Base-by-base conservation (phyloP, 2,329 filamentous ascomycete species). In the Penicillium olsonii region DNA sequence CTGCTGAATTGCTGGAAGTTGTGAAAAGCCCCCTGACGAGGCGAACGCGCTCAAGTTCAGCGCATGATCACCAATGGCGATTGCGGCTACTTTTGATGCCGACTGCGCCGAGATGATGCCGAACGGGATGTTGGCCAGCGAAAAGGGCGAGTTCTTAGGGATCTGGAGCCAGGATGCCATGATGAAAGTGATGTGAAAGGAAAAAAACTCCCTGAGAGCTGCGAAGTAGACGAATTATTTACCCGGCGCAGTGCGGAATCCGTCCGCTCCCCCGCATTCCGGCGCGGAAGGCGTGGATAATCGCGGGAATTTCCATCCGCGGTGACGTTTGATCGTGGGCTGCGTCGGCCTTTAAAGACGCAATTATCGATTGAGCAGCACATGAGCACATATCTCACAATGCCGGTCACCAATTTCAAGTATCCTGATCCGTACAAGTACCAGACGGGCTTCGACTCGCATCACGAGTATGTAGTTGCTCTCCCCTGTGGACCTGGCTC, bases 111-210 rank as follows among this genome's bases (percentile, higher is more conserved):
- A 87, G 65, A 94, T 88, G 74, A 94, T 84, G 62, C 89, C 89
- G 64, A 92, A 92, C 1, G 89, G 89, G 45, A 94, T 86, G 66
- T 94, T 94, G 63, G 85, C 83, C 43, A 92, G 74, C 8, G 88
- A 89, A 71, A 91, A 91, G 62, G 84, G 83, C 48, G 81, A 85
- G 48, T 76, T 74, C 44, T 75, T 73, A 39, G 83, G 80, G 51
- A 87, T 83, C 42, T 70, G 69, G 47, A 87, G 74, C 83, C 83
- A 86, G 45, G 81, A 84, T 59, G 70, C 62, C 66, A 74, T 72
- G 33, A 45, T 65, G 42, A 58, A 57, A 31, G 12, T 64, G 64
- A 63, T 18, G 39, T n/a, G 8, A 60, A 39, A 38, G 33, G 40
- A 34, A 18, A 34, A 40, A 27, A 6, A 31, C 12, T 5, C 29